These are phyloP conservation scores for Aspergillus sp. DNA, from an alignment of 2,329 filamentous ascomycete species.

Conservation along the genomic window DNA sequence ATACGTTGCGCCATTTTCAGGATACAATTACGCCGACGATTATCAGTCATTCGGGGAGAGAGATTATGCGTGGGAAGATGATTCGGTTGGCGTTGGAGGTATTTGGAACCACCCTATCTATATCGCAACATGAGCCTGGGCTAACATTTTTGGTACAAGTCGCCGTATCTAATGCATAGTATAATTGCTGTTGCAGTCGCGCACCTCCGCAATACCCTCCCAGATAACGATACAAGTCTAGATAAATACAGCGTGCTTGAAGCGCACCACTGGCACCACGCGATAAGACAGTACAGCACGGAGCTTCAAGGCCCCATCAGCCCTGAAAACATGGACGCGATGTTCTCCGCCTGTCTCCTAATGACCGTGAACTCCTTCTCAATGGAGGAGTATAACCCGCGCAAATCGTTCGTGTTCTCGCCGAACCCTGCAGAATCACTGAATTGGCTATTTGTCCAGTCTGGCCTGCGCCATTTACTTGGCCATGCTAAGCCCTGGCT, in stretches of 20 bases:
- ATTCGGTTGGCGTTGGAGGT: conserved; percentile 33
- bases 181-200: conserved; percentile 33
- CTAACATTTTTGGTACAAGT: conserved; percentile 17
- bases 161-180: conserved; percentile 40
- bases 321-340: conserved; percentile 36
- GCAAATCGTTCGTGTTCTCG: conserved; percentile 38
- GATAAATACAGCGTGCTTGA: conserved; percentile 27
- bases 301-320: conserved; percentile 29
- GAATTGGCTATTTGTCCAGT: conserved; percentile 39
- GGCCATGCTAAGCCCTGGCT: conserved; percentile 25
- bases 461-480: conserved; percentile 34
- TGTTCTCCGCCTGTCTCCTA: conserved; percentile 40
- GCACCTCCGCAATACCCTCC: conserved; percentile 29
- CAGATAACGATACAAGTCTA: conserved; percentile 22
- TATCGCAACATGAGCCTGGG: not conserved
- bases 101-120: not conserved
- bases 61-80: conserved; percentile 25
- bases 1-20: conserved; percentile 33
- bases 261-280: conserved; percentile 40
- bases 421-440: conserved; percentile 26
- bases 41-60: conserved; percentile 13
- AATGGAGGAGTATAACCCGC: conserved; percentile 30
- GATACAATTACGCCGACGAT: conserved; percentile 16
- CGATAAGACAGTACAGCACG: conserved; percentile 34
- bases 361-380: conserved; percentile 36